These are phyloP conservation scores for Penicillium sp. DNA, from an alignment of 2,329 filamentous ascomycete species.

Conservation along the genomic window DNA sequence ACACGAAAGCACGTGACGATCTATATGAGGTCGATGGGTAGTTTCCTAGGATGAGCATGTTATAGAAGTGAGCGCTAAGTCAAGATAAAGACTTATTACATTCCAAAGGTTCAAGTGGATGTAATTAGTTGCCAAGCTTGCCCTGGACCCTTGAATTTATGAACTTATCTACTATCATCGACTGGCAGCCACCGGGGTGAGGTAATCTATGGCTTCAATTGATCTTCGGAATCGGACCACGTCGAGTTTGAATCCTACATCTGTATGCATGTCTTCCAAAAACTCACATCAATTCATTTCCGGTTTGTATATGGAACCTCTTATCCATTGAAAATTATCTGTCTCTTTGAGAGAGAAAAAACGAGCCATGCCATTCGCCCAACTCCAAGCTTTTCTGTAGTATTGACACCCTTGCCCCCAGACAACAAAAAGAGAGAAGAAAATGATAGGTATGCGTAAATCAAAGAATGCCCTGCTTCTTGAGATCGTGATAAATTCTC, in stretches of 20 bases:
- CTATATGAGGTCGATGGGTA: background rate
- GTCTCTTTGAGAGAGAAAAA: background rate
- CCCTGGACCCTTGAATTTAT: no score
- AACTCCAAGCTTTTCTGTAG: slow-evolving; percentile 34
- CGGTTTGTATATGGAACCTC: background rate
- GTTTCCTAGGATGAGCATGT: background rate
- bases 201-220: background rate
- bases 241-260: background rate
- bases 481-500: slow-evolving; percentile 94
- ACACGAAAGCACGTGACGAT: background rate
- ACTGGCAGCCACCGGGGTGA: no score
- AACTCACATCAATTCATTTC: background rate
- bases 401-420: slow-evolving; percentile 1
- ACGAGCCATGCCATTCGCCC: slow-evolving; percentile 18
- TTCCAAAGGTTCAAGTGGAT: no score
- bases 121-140: no score
- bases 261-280: background rate
- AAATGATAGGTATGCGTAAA: background rate
- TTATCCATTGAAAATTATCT: background rate
- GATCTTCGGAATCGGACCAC: background rate
- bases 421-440: background rate
- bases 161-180: no score
- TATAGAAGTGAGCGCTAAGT: background rate
- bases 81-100: no score
- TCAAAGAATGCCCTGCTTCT: slow-evolving; percentile 83